Evolutionary conservation across 192 early-diverging fungal species (phyloP), one percentile per base, ranked within the genome.

Genomic region (Coemansia sp.): DNA sequence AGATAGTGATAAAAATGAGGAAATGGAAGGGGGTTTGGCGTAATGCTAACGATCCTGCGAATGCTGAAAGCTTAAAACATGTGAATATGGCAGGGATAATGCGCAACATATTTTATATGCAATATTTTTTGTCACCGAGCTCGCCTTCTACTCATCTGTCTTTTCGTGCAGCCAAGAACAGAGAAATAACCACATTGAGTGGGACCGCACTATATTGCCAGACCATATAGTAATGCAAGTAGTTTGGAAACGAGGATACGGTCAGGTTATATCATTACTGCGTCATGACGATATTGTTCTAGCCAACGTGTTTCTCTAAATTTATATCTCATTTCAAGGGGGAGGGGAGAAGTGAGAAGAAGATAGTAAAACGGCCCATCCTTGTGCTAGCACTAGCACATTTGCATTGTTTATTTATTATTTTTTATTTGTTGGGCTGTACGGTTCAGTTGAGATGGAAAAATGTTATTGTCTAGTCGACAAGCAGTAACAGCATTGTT

Each of bases 251-350:
- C 26, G 23, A 26, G 52, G 21, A 54, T 26, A 54, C 21, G 26
- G 19, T 26, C 23, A 23, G 52, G 26, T 54, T 54, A 54, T 54
- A 26, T 54, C 52, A 54, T 54, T 54, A 54, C 52, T 54, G 52
- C 52, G 52, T 54, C 52, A 54, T 54, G 52, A 54, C 52, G 21
- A 26, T 19, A 54, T 54, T 54, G 52, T 54, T 54, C 52, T 23
- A 23, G 23, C 52, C 52, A 54, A 54, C 52, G 52, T 54, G 52
- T 54, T 54, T 54, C 26, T 6, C 26, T 26, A 26, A 26, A 54
- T 54, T 26, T 21, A 9, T 8, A 21, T 8, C 52, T 21, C 13
- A 50, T 6, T 50, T 18, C 6, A 50, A 26, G 26, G 26, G 26
- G 26, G 26, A 26, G 26, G 26, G 26, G 26, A 3, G 3, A 3